phyloP scores from a whole-genome alignment of 306 rosid species.

The Lupinus albus region DNA sequence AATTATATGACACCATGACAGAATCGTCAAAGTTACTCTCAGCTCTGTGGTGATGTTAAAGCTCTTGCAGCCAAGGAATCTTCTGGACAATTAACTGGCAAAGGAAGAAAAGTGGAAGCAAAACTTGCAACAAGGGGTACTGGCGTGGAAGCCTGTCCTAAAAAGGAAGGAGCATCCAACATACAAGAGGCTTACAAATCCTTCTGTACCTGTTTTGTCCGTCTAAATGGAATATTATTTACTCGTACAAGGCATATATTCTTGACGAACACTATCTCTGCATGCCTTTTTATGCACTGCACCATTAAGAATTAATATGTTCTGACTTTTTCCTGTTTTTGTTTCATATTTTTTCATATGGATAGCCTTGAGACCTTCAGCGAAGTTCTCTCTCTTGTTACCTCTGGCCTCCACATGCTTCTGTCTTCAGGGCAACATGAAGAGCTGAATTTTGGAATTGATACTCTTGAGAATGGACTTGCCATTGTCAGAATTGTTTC shows the following conservation, averaged over 20 bases:
- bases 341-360: slow-evolving; percentile 21
- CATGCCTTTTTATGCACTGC: not conserved
- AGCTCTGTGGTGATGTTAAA: slow-evolving; percentile 65
- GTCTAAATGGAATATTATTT: slow-evolving; percentile 91
- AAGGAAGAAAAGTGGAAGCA: slow-evolving; percentile 66
- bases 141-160: slow-evolving; percentile 44
- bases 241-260: slow-evolving; percentile 79
- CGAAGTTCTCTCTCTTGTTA: slow-evolving; percentile 73
- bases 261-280: not conserved
- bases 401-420: slow-evolving; percentile 61
- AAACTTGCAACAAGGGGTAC: slow-evolving; percentile 54
- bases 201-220: slow-evolving; percentile 76
- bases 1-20: slow-evolving; percentile 40
- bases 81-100: slow-evolving; percentile 54
- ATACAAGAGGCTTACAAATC: slow-evolving; percentile 58
- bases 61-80: slow-evolving; percentile 61
- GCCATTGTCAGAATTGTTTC: slow-evolving; percentile 70
- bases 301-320: slow-evolving; percentile 13
- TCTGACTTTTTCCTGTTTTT: slow-evolving; percentile 32
- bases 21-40: slow-evolving; percentile 90
- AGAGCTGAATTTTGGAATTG: slow-evolving; percentile 65
- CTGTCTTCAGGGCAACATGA: slow-evolving; percentile 75
- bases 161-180: slow-evolving; percentile 54
- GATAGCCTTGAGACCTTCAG: slow-evolving; percentile 83
- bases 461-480: slow-evolving; percentile 70